These are phyloP conservation scores for Durio zibethinus DNA, from an alignment of 345 rosid species.

Conservation along the genomic window DNA sequence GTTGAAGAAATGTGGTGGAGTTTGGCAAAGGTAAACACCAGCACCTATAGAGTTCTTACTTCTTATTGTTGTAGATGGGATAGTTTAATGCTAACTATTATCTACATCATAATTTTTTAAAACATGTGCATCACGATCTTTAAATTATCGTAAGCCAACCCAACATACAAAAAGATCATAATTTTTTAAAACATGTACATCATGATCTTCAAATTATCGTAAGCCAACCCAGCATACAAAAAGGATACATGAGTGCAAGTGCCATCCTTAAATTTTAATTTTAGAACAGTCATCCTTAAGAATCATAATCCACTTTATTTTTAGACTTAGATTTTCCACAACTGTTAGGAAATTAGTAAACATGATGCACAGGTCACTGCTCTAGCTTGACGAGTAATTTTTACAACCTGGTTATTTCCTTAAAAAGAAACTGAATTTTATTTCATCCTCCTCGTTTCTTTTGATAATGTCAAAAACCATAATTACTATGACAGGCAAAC, in stretches of 20 bases:
- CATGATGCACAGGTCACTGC: not conserved
- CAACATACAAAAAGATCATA: too few relatives aligned
- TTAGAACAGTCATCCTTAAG: not conserved
- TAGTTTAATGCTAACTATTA: not conserved
- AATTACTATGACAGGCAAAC: not conserved
- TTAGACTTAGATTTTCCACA: not conserved
- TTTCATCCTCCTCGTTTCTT: not conserved
- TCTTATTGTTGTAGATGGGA: not conserved
- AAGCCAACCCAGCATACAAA: not conserved
- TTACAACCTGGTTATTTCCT: not conserved
- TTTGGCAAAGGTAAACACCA: not conserved
- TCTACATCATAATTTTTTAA: not conserved
- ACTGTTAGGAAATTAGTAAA: not conserved
- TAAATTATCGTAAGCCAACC: not conserved
- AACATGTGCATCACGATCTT: not conserved
- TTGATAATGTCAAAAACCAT: conserved; percentile 2
- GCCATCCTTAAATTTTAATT: not conserved
- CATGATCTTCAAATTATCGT: not conserved
- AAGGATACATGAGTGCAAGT: not conserved
- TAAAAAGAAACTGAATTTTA: not conserved
- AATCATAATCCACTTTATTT: not conserved
- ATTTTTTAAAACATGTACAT: not conserved
- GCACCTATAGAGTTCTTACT: not conserved
- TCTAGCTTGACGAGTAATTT: not conserved
- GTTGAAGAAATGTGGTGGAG: not conserved